Evolutionary conservation across 164 flowering plant genomes (phyloP).

Genomic region (Umbellularia californica): DNA sequence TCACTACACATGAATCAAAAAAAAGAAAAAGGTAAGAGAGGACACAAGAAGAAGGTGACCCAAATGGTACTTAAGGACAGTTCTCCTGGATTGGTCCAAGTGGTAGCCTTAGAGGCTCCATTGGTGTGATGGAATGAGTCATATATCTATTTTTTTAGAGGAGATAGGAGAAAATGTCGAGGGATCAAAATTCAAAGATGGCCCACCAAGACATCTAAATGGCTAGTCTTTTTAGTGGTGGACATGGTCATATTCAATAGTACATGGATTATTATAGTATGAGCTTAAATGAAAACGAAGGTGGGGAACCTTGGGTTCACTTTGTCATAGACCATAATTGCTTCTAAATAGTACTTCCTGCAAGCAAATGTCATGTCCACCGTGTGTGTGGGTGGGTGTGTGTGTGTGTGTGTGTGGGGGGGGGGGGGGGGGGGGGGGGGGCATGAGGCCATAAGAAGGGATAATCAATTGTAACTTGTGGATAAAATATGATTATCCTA

Average conservation of each 20-base stretch:
- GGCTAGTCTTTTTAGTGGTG: background rate
- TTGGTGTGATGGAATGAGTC: background rate
- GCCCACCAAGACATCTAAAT: background rate
- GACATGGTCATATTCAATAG: background rate
- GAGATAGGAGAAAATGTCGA: background rate
- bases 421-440: too few species aligned
- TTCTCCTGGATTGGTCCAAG: background rate
- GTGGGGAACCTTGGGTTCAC: background rate
- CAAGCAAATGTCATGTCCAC: too few species aligned
- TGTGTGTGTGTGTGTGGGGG: too few species aligned
- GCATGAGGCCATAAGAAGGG: background rate
- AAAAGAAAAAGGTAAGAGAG: background rate
- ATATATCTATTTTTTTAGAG: background rate
- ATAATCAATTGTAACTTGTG: slow-evolving; percentile 5
- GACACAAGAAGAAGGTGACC: background rate
- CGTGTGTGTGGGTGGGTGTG: too few species aligned
- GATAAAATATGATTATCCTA: background rate
- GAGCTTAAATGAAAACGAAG: background rate
- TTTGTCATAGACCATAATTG: background rate
- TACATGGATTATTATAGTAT: background rate
- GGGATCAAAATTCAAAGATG: background rate
- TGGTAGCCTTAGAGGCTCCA: background rate
- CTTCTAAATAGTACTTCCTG: background rate
- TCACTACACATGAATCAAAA: background rate
- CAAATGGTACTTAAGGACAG: background rate